Conservation (phyloP, 2,329 filamentous ascomycete genomes). For the Cladorrhinum sp. region DNA sequence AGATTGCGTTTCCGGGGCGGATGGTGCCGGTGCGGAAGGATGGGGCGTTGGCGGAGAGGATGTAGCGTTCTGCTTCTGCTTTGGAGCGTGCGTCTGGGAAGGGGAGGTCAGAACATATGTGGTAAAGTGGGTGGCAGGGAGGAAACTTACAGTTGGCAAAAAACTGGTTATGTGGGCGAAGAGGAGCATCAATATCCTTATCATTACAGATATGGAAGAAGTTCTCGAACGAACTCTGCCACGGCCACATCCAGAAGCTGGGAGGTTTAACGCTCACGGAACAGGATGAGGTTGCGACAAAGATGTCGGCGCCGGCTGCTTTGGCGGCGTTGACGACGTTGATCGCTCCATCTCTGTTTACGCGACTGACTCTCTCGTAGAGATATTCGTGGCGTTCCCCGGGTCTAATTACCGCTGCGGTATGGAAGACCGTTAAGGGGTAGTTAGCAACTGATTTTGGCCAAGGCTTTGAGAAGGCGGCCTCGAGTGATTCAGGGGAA, state of each 20-base stretch:
- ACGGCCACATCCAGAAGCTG: slow-evolving; percentile 43
- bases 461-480: slow-evolving; percentile 50
- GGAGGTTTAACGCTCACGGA: slow-evolving; percentile 43
- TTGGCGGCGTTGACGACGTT: slow-evolving; percentile 48
- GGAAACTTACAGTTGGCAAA: slow-evolving; percentile 41
- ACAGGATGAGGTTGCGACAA: slow-evolving; percentile 53
- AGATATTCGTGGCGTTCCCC: slow-evolving; percentile 45
- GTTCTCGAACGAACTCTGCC: slow-evolving; percentile 38
- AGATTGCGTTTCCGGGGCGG: slow-evolving; percentile 52
- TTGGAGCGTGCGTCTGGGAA: slow-evolving; percentile 46
- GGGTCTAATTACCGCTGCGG: slow-evolving; percentile 52
- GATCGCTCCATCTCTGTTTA: slow-evolving; percentile 50
- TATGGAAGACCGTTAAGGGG: slow-evolving; percentile 57
- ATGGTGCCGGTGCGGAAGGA: slow-evolving; percentile 52
- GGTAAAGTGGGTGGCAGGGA: neutral
- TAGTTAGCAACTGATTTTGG: slow-evolving; percentile 37
- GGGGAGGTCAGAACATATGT: neutral
- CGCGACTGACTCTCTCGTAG: slow-evolving; percentile 44
- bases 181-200: slow-evolving; percentile 40
- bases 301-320: slow-evolving; percentile 44
- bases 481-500: slow-evolving; percentile 40
- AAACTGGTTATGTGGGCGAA: slow-evolving; percentile 42
- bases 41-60: slow-evolving; percentile 43
- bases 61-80: slow-evolving; percentile 48
- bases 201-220: slow-evolving; percentile 47